A percentile compares a stretch with the other conserved stretches of the same genome.
These are phyloP conservation scores for Laetiporus sulphureus DNA, from an alignment of 1,284 basidiomycete genomes.

Conservation along the genomic window DNA sequence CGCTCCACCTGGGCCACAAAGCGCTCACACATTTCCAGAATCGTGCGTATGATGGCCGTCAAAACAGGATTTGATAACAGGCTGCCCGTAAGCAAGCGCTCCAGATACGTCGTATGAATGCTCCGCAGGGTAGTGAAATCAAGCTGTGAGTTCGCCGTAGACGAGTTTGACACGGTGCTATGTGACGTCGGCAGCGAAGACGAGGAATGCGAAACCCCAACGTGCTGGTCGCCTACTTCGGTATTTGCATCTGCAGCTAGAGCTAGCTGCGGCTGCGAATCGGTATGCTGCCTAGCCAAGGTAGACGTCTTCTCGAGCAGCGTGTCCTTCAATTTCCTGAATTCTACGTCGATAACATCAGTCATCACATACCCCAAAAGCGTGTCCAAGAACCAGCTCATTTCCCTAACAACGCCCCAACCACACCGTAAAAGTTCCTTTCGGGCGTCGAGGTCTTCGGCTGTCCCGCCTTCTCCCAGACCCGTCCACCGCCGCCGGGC, in stretches of 20 bases:
- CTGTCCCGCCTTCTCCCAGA: constrained; percentile 78
- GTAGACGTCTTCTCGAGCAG: constrained; percentile 27
- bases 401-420: constrained; percentile 81
- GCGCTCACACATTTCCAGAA: constrained; percentile 77
- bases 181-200: constrained; percentile 16
- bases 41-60: constrained; percentile 57
- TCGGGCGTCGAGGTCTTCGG: constrained; percentile 57
- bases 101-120: constrained; percentile 78
- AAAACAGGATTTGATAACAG: constrained; percentile 65
- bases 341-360: constrained; percentile 86
- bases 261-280: constrained; percentile 14
- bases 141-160: constrained; percentile 33
- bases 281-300: constrained; percentile 18
- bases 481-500: constrained; percentile 80
- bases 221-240: not conserved
- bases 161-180: constrained; percentile 15
- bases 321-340: constrained; percentile 55
- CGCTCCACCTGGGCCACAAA: constrained; percentile 82
- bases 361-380: constrained; percentile 81
- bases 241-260: not conserved
- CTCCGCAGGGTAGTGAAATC: constrained; percentile 82
- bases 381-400: constrained; percentile 89
- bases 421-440: constrained; percentile 65
- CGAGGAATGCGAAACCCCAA: constrained; percentile 10
- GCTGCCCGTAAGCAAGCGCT: constrained; percentile 74